Evolutionary conservation across 2,329 filamentous ascomycete species (phyloP), one percentile per base, ranked within the genome.

Genomic region (Penicillium crustosum): DNA sequence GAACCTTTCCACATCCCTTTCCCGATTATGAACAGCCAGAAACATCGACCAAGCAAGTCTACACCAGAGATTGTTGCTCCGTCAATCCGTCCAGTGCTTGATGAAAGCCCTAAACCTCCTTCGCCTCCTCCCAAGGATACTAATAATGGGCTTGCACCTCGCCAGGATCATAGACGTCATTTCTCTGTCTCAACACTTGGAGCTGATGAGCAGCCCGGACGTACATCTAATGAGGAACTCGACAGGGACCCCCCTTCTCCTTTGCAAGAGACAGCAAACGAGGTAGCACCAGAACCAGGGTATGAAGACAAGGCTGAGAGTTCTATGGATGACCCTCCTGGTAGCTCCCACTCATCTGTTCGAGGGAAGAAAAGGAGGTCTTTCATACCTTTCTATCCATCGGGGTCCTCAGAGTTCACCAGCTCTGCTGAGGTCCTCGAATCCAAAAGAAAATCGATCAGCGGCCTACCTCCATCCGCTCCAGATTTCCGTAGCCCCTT

Each of bases 151-250:
- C 55, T 55, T 39, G 47, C 44, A 9, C 59, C 57, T 36, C 47
- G 52, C 53, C 47, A 45, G n/a, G 58, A 59, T 17, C 41, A 50
- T 39, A 42, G 29, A n/a, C 58, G 60, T 17, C 62, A 65, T 33
- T 51, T 59, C n/a, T 71, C 70, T 1, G 53, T 70, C 44, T 72
- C 70, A 27, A 68, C 69, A 17, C 62, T 72, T 52, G 68, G 63
- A 10, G 48, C 55, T 17, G 61, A 65, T 27, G 67, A 67, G 25
- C 39, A 61, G 25, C 15, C n/a, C 3, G 23, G 29, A 36, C 38
- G 25, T 27, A 27, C 45, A 13, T 50, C 49, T 17, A 53, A 62
- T 19, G 53, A 60, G n/a, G 25, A 41, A 12, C 12, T 36, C 5
- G 55, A 58, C 10, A 53, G 25, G 10, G 41, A 47, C 6, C 64